These are phyloP conservation scores for Flaveria bidentis DNA, from an alignment of 129 eudicot genomes.

Conservation along the genomic window DNA sequence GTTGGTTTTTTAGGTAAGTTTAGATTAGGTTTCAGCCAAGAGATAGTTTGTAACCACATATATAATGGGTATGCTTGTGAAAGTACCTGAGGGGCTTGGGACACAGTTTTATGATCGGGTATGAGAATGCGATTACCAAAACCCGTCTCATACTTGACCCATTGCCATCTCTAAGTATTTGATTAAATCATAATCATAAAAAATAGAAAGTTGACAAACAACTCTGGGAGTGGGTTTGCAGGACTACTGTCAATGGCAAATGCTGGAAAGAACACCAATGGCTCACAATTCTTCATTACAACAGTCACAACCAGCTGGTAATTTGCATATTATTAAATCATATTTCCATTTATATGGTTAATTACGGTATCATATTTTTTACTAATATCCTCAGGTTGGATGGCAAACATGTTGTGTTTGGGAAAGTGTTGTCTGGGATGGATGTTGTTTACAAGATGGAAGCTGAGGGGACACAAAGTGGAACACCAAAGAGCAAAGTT, in stretches of 20 bases:
- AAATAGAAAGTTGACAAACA: neutral
- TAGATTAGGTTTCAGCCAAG: no score
- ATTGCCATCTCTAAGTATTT: neutral
- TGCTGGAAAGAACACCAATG: constrained; percentile 45
- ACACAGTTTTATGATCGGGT: no score
- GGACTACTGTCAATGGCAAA: constrained; percentile 34
- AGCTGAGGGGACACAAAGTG: constrained; percentile 92
- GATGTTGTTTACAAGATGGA: constrained; percentile 96
- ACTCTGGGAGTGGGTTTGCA: neutral
- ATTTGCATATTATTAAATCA: constrained; percentile 16
- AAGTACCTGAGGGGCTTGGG: no score
- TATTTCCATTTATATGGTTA: neutral
- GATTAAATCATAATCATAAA: neutral
- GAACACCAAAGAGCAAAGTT: constrained; percentile 82
- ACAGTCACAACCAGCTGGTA: constrained; percentile 98
- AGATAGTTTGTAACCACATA: no score
- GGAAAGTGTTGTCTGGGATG: constrained; percentile 96
- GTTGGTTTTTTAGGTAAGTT: no score
- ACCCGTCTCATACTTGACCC: no score
- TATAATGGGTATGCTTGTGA: no score
- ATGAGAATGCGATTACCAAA: no score
- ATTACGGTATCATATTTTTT: neutral
- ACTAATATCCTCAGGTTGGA: constrained; percentile 66
- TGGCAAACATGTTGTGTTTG: constrained; percentile 90
- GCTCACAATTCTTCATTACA: constrained; percentile 97